Evolutionary conservation across 345 rosid species (phyloP), one percentile per base, ranked within the genome.

Genomic region (Pistacia integerrima): DNA sequence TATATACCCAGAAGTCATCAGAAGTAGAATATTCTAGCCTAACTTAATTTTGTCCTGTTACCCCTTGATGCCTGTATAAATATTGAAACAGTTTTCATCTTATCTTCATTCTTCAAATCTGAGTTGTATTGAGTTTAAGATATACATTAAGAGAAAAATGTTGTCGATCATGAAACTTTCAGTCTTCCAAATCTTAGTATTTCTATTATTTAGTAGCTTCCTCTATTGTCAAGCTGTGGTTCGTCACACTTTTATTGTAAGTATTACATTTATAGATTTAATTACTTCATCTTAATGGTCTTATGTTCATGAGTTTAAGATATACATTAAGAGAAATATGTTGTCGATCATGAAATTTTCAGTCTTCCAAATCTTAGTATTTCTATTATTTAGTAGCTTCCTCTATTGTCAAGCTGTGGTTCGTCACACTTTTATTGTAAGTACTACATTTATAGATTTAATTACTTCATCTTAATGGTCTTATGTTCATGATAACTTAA

Each of bases 161-260:
- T 22, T 22, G 25, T 22, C 25, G 25, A 22, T 22, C 25, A 22
- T 22, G 25, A 22, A 22, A 22, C 25, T 22, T 22, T 22, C 25
- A 22, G 25, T 22, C 25, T 22, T 22, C 25, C 25, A 69, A 69
- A 41, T 61, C 22, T 52, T 70, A n/a, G 54, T 41, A 28, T 69
- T 63, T 36, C 33, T 30, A 30, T 58, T 20, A 7, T 12, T 18
- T 17, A 18, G 8, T 28, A 56, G 25, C 44, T 71, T 69, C 54
- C 67, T 69, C 13, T 8, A 4, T 35, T 76, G 68, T 65, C 74
- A 76, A 48, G 79, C 79, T 48, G 3, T 13, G 25, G 68, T 69
- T 67, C 33, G 70, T 60, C 79, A 36, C 20, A 65, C 78, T 67
- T 70, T 61, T 33, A 51, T 69, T 74, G 69, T 69, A 60, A 16